Conservation (phyloP, 2,329 filamentous ascomycete genomes). For the Sclerotinia spermophila region DNA sequence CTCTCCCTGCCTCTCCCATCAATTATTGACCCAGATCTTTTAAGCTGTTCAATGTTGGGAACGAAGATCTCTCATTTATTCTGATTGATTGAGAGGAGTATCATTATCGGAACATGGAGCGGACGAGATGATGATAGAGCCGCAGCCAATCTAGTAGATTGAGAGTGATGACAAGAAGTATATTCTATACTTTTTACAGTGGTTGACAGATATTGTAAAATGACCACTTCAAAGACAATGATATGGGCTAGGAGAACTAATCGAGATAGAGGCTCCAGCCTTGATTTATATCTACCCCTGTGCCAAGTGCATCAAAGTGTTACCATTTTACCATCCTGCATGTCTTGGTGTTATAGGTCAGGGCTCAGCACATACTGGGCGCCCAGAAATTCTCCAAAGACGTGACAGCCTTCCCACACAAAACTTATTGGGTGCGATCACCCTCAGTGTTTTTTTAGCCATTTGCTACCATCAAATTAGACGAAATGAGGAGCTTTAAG, state of each 20-base stretch:
- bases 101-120: too few relatives aligned
- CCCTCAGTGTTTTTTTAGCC: background rate
- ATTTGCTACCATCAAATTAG: background rate
- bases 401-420: background rate
- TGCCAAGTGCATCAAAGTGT: background rate
- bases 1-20: background rate
- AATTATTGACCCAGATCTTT: background rate
- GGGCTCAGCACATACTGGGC: background rate
- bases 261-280: background rate
- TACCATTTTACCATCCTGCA: background rate
- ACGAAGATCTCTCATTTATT: background rate
- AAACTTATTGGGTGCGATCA: background rate
- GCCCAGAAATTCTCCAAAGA: background rate
- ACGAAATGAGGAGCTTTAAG: background rate
- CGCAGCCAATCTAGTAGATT: too few relatives aligned
- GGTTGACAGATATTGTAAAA: background rate
- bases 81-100: background rate
- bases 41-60: background rate
- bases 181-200: too few relatives aligned
- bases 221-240: background rate
- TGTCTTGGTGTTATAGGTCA: background rate
- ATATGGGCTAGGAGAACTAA: background rate
- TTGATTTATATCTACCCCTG: background rate
- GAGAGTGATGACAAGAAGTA: too few relatives aligned
- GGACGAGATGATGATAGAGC: background rate